Evolutionary conservation across 106 monocot genomes (phyloP).

Genomic region (Apostasia shenzhenica): DNA sequence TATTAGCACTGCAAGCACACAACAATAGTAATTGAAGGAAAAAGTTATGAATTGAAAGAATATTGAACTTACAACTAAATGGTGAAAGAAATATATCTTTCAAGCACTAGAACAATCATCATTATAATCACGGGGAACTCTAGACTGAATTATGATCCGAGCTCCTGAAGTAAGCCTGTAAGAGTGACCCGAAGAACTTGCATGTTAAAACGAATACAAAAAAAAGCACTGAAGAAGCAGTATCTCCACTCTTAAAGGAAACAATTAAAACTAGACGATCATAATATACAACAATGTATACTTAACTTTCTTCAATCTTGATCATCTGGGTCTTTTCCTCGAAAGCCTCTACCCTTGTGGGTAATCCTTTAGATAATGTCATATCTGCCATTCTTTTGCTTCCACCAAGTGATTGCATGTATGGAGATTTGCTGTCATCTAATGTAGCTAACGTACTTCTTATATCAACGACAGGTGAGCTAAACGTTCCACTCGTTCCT

Average conservation of each 20-base stretch:
- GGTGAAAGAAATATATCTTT: neutral
- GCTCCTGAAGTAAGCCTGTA: constrained; percentile 95
- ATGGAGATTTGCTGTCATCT: constrained; percentile 26
- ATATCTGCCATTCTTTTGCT: constrained; percentile 39
- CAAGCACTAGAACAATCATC: constrained; percentile 41
- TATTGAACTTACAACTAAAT: neutral
- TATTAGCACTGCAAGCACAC: too few species aligned
- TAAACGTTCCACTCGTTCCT: constrained; percentile 29
- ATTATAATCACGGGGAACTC: constrained; percentile 43
- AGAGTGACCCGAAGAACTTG: constrained; percentile 3
- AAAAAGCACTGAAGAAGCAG: neutral
- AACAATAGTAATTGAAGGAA: too few species aligned
- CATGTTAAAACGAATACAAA: neutral
- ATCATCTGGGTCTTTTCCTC: constrained; percentile 51
- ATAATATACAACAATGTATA: neutral
- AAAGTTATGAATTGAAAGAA: neutral
- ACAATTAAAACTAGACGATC: neutral
- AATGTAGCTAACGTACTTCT: constrained; percentile 6
- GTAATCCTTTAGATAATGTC: constrained; percentile 29
- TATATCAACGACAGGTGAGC: constrained; percentile 19
- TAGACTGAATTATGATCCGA: constrained; percentile 80
- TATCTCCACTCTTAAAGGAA: neutral
- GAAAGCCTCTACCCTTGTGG: constrained; percentile 44
- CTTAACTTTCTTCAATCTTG: constrained; percentile 95
- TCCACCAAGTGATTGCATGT: constrained; percentile 18